A percentile compares a stretch with the other conserved stretches of the same genome.
Evolutionary conservation across 306 rosid species (phyloP).

Genomic region (Acacia melanoxylon): DNA sequence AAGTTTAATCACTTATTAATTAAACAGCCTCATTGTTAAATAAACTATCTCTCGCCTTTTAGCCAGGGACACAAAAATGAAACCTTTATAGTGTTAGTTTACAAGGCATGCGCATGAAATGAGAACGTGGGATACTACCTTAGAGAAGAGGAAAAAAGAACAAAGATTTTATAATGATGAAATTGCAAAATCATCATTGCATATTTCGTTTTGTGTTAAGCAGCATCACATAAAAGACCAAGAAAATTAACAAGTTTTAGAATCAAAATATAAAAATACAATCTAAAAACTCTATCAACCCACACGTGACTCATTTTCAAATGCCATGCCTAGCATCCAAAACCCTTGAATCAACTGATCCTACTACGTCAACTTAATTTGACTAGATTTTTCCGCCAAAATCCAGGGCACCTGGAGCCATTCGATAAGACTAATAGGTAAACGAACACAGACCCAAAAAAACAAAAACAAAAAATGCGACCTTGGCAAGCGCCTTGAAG

Average conservation of each 20-base stretch:
- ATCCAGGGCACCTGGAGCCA: neutral
- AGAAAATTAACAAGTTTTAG: neutral
- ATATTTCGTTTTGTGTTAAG: neutral
- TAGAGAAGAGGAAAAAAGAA: neutral
- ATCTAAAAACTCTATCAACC: neutral
- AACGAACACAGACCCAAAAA: neutral
- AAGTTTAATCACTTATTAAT: neutral
- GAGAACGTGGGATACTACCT: neutral
- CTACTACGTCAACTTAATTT: neutral
- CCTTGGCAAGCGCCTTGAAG: slow-evolving; percentile 84
- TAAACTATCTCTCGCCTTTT: neutral
- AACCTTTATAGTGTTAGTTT: neutral
- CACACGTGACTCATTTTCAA: neutral
- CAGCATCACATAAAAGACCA: slow-evolving; percentile 1
- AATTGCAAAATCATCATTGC: slow-evolving; percentile 2
- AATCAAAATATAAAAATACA: neutral
- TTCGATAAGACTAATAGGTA: neutral
- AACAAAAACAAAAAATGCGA: neutral
- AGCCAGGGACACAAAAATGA: neutral
- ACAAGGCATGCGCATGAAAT: neutral
- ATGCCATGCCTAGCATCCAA: neutral
- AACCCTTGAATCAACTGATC: slow-evolving; percentile 2
- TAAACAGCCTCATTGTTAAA: neutral
- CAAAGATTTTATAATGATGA: neutral
- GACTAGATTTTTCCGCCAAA: neutral